Conservation (phyloP, 176 grass and related monocot genomes). For the Alopecurus myosuroides region DNA sequence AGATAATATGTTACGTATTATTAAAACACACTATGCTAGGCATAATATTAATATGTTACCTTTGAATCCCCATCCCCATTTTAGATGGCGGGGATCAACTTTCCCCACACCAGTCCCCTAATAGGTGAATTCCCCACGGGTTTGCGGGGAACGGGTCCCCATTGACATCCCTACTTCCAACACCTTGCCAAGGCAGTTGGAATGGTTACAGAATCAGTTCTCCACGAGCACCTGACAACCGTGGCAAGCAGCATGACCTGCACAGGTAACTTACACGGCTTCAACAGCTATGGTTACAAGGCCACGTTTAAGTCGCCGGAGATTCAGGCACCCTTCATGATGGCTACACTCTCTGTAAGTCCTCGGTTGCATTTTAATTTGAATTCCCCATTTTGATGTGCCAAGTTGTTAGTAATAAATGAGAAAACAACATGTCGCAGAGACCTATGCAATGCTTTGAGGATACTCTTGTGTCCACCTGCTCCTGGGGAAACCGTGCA, state of each 20-base stretch:
- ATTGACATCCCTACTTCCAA: no score
- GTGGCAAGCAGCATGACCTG: slow-evolving; percentile 66
- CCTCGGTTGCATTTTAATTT: neutral
- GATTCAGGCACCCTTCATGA: slow-evolving; percentile 56
- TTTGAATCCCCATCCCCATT: no score
- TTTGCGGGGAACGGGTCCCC: no score
- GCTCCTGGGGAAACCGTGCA: slow-evolving; percentile 53
- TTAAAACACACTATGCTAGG: no score
- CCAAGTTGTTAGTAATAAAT: neutral
- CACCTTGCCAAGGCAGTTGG: slow-evolving; percentile 46
- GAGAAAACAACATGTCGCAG: slow-evolving; percentile 30
- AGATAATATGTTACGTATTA: no score
- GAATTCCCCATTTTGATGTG: neutral
- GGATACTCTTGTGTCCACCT: slow-evolving; percentile 51
- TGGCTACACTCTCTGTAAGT: slow-evolving; percentile 59
- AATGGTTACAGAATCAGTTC: slow-evolving; percentile 56
- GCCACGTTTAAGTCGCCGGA: slow-evolving; percentile 45
- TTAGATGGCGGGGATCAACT: no score
- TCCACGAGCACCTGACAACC: slow-evolving; percentile 43
- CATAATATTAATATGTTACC: no score
- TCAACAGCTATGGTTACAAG: slow-evolving; percentile 48
- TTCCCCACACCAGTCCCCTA: no score
- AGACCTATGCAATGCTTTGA: slow-evolving; percentile 51
- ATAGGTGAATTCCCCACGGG: no score
- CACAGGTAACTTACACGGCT: slow-evolving; percentile 56